Base-by-base conservation (phyloP, 768 basidiomycete genomes). In the Saitozyma sp. region DNA sequence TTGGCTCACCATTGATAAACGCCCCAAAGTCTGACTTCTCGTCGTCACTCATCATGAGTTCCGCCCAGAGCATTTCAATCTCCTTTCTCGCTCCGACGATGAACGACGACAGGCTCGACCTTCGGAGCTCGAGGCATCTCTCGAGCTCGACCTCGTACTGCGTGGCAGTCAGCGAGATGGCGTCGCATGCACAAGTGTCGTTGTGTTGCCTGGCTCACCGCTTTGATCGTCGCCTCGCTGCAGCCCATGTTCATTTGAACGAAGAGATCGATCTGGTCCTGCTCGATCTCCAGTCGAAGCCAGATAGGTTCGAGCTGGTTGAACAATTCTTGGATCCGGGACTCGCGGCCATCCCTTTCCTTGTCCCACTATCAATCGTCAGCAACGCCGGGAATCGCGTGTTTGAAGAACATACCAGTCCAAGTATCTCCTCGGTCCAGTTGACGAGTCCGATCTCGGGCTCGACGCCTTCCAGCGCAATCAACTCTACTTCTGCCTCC, bases 271-370 rank as follows among this genome's bases (percentile, higher is more conserved):
- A 93, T 92, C 50, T 88, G 88, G 0, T 79, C 80, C 53, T 93
- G 90, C 0, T 84, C 78, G 6, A 95, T 87, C 13, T 91, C 93
- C 62, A 98, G 83, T 59, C 93, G 82, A 62, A 84, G 84, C 95
- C 95, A 99, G 3, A 98, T 84, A 0, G 87, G 87, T 76, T 95
- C 94, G 0, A 99, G 84, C 66, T 92, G 87, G 78, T 98, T 92
- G 73, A 93, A 99, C 83, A 97, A 88, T 0, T 87, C 84, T 77
- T 99, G 95, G 39, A 99, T 97, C 66, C 88, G 86, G 0, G 85
- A 81, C 71, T 95, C 92, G 11, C 93, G 84, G 39, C 84, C 81
- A 43, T 84, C 83, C 79, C 92, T 92, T 55, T 86, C 82, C 13
- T 89, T 87, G 62, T 88, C 86, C 59, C 96, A 84, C 55, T 82